Evolutionary conservation across 768 basidiomycete genomes (phyloP).

Genomic region (Zangia roseola): DNA sequence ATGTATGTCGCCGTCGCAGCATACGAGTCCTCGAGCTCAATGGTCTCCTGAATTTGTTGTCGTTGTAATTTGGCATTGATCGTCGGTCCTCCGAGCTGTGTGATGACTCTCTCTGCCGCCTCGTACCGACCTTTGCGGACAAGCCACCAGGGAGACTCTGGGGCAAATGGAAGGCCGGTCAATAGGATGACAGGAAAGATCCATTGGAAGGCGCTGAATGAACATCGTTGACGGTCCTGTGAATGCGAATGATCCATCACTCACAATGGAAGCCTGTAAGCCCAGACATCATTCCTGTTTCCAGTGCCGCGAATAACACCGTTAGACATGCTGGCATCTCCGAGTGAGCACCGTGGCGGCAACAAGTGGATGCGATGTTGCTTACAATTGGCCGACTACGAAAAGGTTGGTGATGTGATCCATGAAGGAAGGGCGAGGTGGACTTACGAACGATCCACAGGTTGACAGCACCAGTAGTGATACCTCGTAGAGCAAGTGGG

Average conservation of each 20-base stretch:
- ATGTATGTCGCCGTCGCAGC: conserved; percentile 27
- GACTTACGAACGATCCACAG: conserved; percentile 26
- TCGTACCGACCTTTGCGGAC: conserved; percentile 29
- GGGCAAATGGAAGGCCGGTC: conserved; percentile 30
- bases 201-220: conserved; percentile 30
- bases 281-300: conserved; percentile 18
- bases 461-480: conserved; percentile 26
- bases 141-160: conserved; percentile 36
- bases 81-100: conserved; percentile 19
- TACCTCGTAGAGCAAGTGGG: conserved; percentile 25
- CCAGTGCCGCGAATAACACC: conserved; percentile 26
- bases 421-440: neutral
- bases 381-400: conserved; percentile 26
- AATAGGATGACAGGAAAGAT: conserved; percentile 33
- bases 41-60: conserved; percentile 30
- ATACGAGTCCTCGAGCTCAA: conserved; percentile 29
- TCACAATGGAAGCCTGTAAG: conserved; percentile 29
- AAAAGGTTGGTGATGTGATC: neutral
- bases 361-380: too few species aligned
- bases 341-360: neutral
- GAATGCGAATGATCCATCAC: neutral
- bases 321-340: conserved; percentile 21
- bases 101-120: conserved; percentile 22
- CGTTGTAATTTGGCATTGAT: conserved; percentile 23
- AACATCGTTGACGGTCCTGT: neutral